Conservation (phyloP, 257 asterid species). For the Petunia secreta region DNA sequence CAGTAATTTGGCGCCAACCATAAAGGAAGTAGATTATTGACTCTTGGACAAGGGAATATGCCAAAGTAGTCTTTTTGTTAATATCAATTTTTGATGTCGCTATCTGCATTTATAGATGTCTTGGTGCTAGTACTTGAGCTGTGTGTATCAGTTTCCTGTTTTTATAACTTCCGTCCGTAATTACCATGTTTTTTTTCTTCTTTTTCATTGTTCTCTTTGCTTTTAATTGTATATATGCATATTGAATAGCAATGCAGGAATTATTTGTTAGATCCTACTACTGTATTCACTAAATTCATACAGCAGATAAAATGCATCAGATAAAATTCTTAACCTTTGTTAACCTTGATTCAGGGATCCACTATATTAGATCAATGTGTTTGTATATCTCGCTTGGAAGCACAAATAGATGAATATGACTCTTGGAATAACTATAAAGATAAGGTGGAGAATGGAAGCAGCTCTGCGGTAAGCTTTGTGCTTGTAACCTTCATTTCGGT, state of each 20-base stretch:
- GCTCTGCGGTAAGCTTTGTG: conserved; percentile 32
- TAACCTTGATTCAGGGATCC: conserved; percentile 37
- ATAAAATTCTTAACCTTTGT: conserved; percentile 1
- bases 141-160: background rate
- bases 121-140: conserved; percentile 12
- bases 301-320: background rate
- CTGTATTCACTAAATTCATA: background rate
- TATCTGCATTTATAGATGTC: background rate
- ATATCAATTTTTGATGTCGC: background rate
- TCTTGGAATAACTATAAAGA: conserved; percentile 21
- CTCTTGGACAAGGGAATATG: background rate
- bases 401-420: conserved; percentile 27
- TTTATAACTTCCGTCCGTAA: background rate
- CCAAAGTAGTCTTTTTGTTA: conserved; percentile 1
- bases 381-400: conserved; percentile 31
- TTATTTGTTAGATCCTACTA: conserved; percentile 3
- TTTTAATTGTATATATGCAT: background rate
- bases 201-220: background rate
- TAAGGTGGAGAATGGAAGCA: conserved; percentile 27
- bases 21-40: conserved; percentile 9
- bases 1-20: conserved; percentile 6
- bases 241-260: background rate
- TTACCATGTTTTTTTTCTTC: background rate
- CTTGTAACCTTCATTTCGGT: conserved; percentile 1
- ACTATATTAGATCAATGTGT: conserved; percentile 36